Evolutionary conservation across 1,139 yeast species (phyloP).

Genomic region (Suhomyces coccinellae): DNA sequence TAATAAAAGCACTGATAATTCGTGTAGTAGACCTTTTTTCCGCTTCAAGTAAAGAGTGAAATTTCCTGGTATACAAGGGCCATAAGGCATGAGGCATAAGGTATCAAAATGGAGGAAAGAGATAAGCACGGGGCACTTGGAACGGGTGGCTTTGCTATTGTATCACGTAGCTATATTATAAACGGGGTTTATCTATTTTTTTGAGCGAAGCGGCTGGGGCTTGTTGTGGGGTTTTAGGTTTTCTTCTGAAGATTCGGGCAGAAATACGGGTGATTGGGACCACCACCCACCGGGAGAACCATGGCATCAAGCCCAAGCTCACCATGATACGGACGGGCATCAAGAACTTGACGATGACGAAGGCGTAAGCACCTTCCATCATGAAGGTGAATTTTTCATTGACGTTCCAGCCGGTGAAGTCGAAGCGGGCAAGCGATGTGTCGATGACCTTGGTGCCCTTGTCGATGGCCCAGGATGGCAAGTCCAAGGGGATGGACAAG

Average conservation of each 20-base stretch:
- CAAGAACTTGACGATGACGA: conserved; percentile 67
- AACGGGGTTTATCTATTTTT: conserved; percentile 35
- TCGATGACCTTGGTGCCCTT: conserved; percentile 64
- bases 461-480: conserved; percentile 66
- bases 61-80: too few species aligned
- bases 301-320: conserved; percentile 63
- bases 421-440: conserved; percentile 36
- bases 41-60: background rate
- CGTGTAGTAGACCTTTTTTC: too few species aligned
- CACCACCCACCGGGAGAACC: conserved; percentile 60
- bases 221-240: conserved; percentile 7
- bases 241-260: conserved; percentile 33
- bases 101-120: too few species aligned
- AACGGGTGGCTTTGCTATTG: too few species aligned
- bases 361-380: conserved; percentile 86
- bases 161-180: conserved; percentile 17
- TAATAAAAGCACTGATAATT: conserved; percentile 6
- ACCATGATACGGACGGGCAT: conserved; percentile 62
- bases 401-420: conserved; percentile 37
- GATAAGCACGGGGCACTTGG: too few species aligned
- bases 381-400: conserved; percentile 59
- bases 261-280: conserved; percentile 52
- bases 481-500: conserved; percentile 46
- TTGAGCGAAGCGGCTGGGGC: conserved; percentile 8
- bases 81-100: background rate